These are phyloP conservation scores for Calonectria henricotiae DNA, from an alignment of 2,329 filamentous ascomycete species.

Conservation along the genomic window DNA sequence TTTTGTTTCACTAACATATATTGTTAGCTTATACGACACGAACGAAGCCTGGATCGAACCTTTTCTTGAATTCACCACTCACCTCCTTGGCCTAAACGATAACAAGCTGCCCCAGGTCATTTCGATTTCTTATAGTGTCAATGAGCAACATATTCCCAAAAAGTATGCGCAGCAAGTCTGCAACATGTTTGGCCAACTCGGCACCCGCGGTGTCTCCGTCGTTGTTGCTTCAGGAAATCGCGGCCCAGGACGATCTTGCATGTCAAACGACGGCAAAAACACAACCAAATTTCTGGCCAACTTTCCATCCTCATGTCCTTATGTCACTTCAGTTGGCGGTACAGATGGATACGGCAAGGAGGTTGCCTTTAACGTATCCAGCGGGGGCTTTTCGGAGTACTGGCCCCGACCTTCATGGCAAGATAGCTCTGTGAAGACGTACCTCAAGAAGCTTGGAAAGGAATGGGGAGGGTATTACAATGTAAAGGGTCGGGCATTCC, in stretches of 20 bases:
- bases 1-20: not conserved
- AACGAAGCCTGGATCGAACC: constrained; percentile 72
- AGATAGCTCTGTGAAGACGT: constrained; percentile 65
- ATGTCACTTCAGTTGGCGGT: constrained; percentile 75
- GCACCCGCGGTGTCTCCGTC: constrained; percentile 77
- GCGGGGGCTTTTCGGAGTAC: constrained; percentile 67
- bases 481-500: constrained; percentile 70
- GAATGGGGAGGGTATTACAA: constrained; percentile 68
- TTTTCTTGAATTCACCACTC: constrained; percentile 76
- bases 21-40: constrained; percentile 49
- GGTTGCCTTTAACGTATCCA: constrained; percentile 68
- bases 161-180: constrained; percentile 70
- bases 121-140: constrained; percentile 80
- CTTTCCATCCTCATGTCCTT: constrained; percentile 68
- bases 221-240: constrained; percentile 76
- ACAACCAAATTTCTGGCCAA: constrained; percentile 56
- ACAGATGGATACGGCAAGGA: constrained; percentile 70
- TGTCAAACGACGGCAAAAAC: constrained; percentile 58
- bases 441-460: constrained; percentile 60
- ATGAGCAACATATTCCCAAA: constrained; percentile 76
- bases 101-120: constrained; percentile 75
- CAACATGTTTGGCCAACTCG: constrained; percentile 76
- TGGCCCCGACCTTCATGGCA: constrained; percentile 65
- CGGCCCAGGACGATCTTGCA: constrained; percentile 58
- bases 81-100: constrained; percentile 71